A percentile compares a stretch with the other conserved stretches of the same genome.
Conservation (phyloP, 108 stramenopile species). For the Aurantiochytrium sp. region DNA sequence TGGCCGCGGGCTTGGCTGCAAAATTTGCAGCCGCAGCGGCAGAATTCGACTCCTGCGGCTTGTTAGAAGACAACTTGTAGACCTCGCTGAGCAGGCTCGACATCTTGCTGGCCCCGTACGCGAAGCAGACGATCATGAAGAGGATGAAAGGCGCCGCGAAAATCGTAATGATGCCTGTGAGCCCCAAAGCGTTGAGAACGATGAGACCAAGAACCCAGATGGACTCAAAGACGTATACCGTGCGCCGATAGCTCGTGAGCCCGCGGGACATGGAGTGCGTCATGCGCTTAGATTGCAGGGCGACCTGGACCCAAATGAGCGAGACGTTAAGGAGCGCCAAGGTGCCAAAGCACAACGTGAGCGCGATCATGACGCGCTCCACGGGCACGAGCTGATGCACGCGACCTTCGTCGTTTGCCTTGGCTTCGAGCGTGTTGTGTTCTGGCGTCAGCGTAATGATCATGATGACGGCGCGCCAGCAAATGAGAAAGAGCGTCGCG, state of each 20-base stretch:
- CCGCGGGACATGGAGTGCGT: background rate
- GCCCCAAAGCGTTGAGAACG: background rate
- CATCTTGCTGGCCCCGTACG: background rate
- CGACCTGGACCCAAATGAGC: background rate
- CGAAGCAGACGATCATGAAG: background rate
- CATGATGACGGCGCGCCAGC: background rate
- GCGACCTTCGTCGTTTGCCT: background rate
- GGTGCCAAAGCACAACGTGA: background rate
- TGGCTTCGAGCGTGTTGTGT: background rate
- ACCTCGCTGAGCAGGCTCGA: background rate
- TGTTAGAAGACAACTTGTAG: background rate
- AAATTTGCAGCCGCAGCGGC: too few species aligned
- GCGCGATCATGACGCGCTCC: background rate
- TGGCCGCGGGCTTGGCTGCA: too few species aligned
- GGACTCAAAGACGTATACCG: background rate
- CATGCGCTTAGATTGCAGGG: background rate
- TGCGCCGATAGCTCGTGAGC: background rate
- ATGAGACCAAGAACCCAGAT: background rate
- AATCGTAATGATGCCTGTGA: background rate
- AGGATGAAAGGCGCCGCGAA: background rate
- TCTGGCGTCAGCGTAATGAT: background rate
- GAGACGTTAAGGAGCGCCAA: background rate
- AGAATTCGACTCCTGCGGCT: too few species aligned
- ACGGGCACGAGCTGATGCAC: background rate
- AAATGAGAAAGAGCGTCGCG: background rate